A percentile compares a stretch with the other conserved stretches of the same genome.
phyloP scores from a whole-genome alignment of 2,329 filamentous ascomycete species.

The Fusarium multiceps region DNA sequence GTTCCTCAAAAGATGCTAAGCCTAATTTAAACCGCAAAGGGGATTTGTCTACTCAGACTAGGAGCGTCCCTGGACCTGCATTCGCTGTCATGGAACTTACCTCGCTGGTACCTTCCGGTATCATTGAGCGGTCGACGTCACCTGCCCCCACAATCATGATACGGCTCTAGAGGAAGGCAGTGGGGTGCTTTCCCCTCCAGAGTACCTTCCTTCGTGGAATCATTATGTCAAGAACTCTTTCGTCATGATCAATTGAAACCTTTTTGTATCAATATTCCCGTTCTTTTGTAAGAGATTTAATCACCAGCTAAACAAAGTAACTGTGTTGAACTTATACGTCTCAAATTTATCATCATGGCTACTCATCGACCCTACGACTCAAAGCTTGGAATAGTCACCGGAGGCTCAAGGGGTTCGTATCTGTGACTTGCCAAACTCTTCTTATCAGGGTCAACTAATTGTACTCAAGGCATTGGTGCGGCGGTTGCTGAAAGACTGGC shows the following conservation, averaged over 20 bases:
- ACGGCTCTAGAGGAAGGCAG: background rate
- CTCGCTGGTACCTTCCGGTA: background rate
- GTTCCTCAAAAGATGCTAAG: background rate
- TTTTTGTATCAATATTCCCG: background rate
- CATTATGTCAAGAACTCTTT: background rate
- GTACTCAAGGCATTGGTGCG: slow-evolving; percentile 66
- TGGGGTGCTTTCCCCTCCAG: slow-evolving; percentile 12
- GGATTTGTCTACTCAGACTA: background rate
- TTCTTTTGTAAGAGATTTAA: background rate
- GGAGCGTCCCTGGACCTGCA: background rate
- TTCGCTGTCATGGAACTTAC: background rate
- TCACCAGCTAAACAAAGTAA: background rate
- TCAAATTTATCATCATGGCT: slow-evolving; percentile 32
- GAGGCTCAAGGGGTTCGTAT: slow-evolving; percentile 49
- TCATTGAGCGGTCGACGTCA: slow-evolving; percentile 30
- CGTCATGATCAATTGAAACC: slow-evolving; percentile 1
- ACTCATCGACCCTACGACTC: slow-evolving; percentile 45
- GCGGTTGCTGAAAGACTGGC: slow-evolving; percentile 68
- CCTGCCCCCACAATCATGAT: slow-evolving; percentile 28
- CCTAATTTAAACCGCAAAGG: too few relatives aligned
- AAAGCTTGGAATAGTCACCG: slow-evolving; percentile 51
- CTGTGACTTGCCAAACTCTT: background rate
- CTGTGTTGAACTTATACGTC: background rate
- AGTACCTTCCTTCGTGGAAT: background rate
- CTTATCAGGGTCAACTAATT: slow-evolving; percentile 5